Evolutionary conservation across 192 early-diverging fungal species (phyloP), one percentile per base, ranked within the genome.

Genomic region (Backusella australiensis): DNA sequence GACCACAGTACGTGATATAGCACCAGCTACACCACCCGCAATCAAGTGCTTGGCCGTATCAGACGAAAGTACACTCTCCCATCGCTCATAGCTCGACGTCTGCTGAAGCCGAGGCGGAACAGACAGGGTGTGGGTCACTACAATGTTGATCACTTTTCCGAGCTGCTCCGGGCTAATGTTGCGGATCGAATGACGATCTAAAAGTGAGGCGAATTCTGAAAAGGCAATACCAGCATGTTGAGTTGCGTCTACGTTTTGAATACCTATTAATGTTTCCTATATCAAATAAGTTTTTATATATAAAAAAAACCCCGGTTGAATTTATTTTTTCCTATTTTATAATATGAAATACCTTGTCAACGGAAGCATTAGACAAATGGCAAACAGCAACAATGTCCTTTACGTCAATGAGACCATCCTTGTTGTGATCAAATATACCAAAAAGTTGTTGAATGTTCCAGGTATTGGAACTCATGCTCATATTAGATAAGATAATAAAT

Each of bases 1-100:
- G 66, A 94, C 93, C 6, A 90, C 91, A 1, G 93, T 94, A 49
- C 93, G 87, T 75, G 91, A 93, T 36, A 92, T 90, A 0, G 91
- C 93, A 42, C 93, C 93, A 11, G 93, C 93, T 23, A 90, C 84
- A 44, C 93, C 93, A 34, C 93, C 93, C 0, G 93, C 92, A 69
- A 92, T 81, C 77, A 94, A 77, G 74, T 94, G 91, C 79, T 93
- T 94, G 71, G 91, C 79, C 70, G 90, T 90, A 53, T 90, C 90
- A 17, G 89, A 80, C 34, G 85, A 83, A 74, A 82, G 14, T 11
- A 41, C 67, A 71, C 76, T 70, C 11, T 29, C 46, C 83, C 80
- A 84, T 23, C 23, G 41, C 15, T 29, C 65, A 32, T 73, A 63
- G n/a, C 17, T 49, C 53, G 66, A 21, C 5, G 32, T 32, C 32